A percentile compares a stretch with the other conserved stretches of the same genome.
Conservation (phyloP, 129 eudicot species). For the Centella asiatica region DNA sequence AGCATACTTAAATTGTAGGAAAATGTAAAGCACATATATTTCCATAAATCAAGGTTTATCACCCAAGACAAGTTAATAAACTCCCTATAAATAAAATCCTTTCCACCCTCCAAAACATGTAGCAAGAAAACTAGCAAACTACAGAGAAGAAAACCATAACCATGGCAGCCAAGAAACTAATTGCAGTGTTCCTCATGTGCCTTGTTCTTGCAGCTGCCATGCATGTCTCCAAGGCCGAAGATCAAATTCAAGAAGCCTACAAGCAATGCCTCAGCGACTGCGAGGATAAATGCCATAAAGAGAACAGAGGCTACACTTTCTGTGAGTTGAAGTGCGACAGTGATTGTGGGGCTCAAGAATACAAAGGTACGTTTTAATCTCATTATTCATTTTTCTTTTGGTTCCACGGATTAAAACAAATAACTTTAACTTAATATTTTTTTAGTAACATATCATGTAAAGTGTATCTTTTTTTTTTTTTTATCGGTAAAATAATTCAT, state of each 20-base stretch:
- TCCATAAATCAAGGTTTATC: not conserved
- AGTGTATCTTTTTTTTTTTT: no score
- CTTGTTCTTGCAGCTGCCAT: not conserved
- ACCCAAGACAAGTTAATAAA: not conserved
- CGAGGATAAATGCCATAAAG: not conserved
- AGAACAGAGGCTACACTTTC: slow-evolving; percentile 11
- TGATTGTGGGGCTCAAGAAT: slow-evolving; percentile 4
- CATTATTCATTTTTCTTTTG: not conserved
- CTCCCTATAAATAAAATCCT: not conserved
- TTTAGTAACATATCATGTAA: no score
- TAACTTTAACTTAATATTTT: not conserved
- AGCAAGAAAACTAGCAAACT: not conserved
- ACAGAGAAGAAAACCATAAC: not conserved
- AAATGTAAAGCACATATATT: not conserved
- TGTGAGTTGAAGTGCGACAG: slow-evolving; percentile 23
- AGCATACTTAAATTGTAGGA: not conserved
- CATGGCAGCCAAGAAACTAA: not conserved
- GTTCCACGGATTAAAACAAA: no score
- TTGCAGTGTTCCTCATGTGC: not conserved
- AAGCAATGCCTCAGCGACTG: slow-evolving; percentile 10
- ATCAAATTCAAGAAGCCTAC: not conserved
- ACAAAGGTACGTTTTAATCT: not conserved
- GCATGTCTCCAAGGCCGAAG: not conserved
- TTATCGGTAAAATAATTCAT: no score
- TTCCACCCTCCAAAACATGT: not conserved